Base-by-base conservation (phyloP, 345 rosid species). In the Schrenkiella parvula region DNA sequence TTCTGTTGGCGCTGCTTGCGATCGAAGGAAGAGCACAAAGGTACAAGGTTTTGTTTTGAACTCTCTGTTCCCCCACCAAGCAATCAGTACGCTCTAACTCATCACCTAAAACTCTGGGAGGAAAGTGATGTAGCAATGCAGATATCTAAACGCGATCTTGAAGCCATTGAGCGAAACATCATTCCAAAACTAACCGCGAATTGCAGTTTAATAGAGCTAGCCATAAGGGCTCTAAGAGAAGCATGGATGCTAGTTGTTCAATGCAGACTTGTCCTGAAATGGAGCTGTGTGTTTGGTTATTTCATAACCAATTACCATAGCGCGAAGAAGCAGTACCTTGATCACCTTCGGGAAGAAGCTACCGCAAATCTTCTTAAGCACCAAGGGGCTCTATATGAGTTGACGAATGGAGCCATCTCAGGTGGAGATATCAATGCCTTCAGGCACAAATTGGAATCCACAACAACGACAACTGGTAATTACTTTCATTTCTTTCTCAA, bases 1-100 rank as follows among this genome's bases (percentile, higher is more conserved):
- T 74, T 66, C 13, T 74, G 78, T 11, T 74, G 38, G 54, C 0
- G 7, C 9, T 74, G 78, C 62, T 59, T 67, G 12, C 19, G 17
- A 2, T 8, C 55, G 25, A 18, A 23, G 46, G 38, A 39, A 22
- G 39, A 38, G 8, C 78, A 74, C 60, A 5, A 31, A 0, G 53
- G 59, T n/a, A 15, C 19, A 7, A 39, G n/a, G n/a, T n/a, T n/a
- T 0, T 67, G 73, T 55, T 1, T 0, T 11, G 1, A 6, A 22
- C 11, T n/a, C 31, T 2, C 5, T 14, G 17, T 2, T 43, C 26
- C 48, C 13, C 15, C 17, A 43, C 26, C 55, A 39, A 19, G n/a
- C 8, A 14, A 11, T 2, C 21, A 43, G 8, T 9, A 7, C 3
- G 10, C 15, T 17, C 50, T 31, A 22, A 44, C 34, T 6, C 1